Evolutionary conservation across 345 rosid genomes (phyloP).

Genomic region (Linum trigynum): DNA sequence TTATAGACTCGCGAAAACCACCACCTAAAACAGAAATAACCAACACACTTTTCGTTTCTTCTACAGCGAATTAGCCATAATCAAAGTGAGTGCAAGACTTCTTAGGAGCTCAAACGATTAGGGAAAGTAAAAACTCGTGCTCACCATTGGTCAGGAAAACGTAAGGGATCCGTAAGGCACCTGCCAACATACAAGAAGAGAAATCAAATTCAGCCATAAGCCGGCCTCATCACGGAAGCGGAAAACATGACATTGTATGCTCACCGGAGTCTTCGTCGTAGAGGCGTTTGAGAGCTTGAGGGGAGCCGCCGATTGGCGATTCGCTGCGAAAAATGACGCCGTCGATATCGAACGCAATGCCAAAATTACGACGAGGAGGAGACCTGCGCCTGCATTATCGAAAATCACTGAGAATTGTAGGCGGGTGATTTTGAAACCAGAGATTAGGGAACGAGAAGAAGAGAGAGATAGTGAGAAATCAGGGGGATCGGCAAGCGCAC

Average conservation of each 20-base stretch:
- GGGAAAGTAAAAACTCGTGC: slow-evolving; percentile 10
- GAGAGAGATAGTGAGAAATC: background rate
- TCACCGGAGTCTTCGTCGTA: slow-evolving; percentile 50
- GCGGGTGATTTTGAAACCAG: background rate
- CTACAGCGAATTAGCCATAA: background rate
- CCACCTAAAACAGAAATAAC: slow-evolving; percentile 44
- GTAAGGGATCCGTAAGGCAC: slow-evolving; percentile 64
- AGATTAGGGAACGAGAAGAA: background rate
- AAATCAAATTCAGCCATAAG: background rate
- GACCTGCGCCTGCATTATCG: slow-evolving; percentile 22
- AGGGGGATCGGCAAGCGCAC: background rate
- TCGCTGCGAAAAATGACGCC: slow-evolving; percentile 74
- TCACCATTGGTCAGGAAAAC: slow-evolving; percentile 74
- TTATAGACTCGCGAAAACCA: slow-evolving; percentile 66
- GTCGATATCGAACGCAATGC: slow-evolving; percentile 83
- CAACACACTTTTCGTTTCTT: background rate
- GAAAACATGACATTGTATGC: background rate
- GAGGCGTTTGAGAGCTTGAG: slow-evolving; percentile 46
- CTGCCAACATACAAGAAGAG: slow-evolving; percentile 21
- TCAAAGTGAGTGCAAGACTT: background rate
- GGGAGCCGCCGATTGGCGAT: slow-evolving; percentile 65
- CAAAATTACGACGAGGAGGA: slow-evolving; percentile 23
- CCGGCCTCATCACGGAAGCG: no score
- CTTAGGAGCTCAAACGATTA: background rate
- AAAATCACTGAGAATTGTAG: no score